These are phyloP conservation scores for Bolboschoenus planiculmis DNA, from an alignment of 176 grass and related monocot genomes.

Conservation along the genomic window DNA sequence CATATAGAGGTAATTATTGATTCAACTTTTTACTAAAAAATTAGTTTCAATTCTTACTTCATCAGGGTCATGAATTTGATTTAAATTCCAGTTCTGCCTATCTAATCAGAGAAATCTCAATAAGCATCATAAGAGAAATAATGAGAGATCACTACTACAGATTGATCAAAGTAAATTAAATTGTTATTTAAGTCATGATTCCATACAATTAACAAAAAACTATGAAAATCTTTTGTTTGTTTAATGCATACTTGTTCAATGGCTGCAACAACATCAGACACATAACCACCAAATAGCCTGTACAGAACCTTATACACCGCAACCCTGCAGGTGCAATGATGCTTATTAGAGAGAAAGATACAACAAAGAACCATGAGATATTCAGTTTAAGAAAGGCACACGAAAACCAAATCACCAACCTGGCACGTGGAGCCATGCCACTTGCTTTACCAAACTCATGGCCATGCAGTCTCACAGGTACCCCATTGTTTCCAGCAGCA, in stretches of 20 bases:
- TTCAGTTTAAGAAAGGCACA: not conserved
- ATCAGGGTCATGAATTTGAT: not conserved
- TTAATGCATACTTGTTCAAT: constrained; percentile 74
- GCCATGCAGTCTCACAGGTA: constrained; percentile 90
- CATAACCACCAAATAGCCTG: constrained; percentile 95
- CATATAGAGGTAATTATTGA: not conserved
- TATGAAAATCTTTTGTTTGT: not conserved
- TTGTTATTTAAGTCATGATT: not conserved
- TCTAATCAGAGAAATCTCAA: not conserved
- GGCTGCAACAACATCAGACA: constrained; percentile 93
- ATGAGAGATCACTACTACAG: not conserved
- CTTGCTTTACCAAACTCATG: constrained; percentile 93
- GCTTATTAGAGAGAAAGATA: constrained; percentile 17
- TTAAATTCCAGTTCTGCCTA: not conserved
- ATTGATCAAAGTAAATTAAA: not conserved
- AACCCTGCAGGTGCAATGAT: constrained; percentile 49
- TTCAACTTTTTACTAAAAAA: not conserved
- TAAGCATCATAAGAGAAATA: not conserved
- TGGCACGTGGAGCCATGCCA: constrained; percentile 97
- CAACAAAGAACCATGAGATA: not conserved
- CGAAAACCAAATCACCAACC: constrained; percentile 34
- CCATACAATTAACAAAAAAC: not conserved
- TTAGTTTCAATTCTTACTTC: not conserved
- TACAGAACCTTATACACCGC: constrained; percentile 97
- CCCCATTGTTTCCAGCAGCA: constrained; percentile 97